A percentile compares a stretch with the other conserved stretches of the same genome.
Evolutionary conservation across 169 alveolate genomes (phyloP).

Genomic region (Plasmodium vinckei): DNA sequence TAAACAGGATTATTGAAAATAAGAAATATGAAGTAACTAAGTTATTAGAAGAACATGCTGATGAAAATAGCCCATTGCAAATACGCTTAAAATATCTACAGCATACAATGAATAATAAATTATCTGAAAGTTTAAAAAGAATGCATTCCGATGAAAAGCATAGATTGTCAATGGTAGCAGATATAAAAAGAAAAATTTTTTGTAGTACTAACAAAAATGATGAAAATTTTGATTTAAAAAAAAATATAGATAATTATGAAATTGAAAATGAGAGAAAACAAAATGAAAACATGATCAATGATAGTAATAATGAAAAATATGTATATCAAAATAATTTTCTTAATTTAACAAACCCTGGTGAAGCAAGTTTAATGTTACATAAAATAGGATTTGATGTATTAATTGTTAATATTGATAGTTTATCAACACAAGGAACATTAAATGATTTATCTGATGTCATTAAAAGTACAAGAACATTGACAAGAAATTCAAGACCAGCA

Average conservation of each 20-base stretch:
- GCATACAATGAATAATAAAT: slow-evolving; percentile 84
- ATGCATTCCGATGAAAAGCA: slow-evolving; percentile 77
- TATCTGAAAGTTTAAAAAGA: slow-evolving; percentile 85
- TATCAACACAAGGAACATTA: slow-evolving; percentile 79
- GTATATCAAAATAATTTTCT: slow-evolving; percentile 50
- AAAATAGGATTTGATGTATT: slow-evolving; percentile 83
- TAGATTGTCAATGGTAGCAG: slow-evolving; percentile 84
- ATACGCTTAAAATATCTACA: slow-evolving; percentile 81
- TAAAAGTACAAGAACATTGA: slow-evolving; percentile 76
- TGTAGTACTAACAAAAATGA: slow-evolving; percentile 16
- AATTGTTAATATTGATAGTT: slow-evolving; percentile 83
- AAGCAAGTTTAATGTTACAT: slow-evolving; percentile 37
- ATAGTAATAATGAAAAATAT: slow-evolving; percentile 13
- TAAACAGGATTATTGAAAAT: slow-evolving; percentile 69
- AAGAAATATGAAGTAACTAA: slow-evolving; percentile 74
- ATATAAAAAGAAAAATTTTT: slow-evolving; percentile 80
- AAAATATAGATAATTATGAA: slow-evolving; percentile 69
- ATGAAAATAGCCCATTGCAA: slow-evolving; percentile 72
- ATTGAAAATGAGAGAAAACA: slow-evolving; percentile 77
- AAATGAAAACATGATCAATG: slow-evolving; percentile 11
- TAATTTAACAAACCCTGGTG: slow-evolving; percentile 66
- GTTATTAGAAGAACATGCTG: slow-evolving; percentile 65
- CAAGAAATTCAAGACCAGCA: slow-evolving; percentile 84
- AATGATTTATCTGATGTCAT: slow-evolving; percentile 78
- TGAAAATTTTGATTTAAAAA: neutral